Evolutionary conservation across 345 rosid species (phyloP).

Genomic region (Citropsis articulata): DNA sequence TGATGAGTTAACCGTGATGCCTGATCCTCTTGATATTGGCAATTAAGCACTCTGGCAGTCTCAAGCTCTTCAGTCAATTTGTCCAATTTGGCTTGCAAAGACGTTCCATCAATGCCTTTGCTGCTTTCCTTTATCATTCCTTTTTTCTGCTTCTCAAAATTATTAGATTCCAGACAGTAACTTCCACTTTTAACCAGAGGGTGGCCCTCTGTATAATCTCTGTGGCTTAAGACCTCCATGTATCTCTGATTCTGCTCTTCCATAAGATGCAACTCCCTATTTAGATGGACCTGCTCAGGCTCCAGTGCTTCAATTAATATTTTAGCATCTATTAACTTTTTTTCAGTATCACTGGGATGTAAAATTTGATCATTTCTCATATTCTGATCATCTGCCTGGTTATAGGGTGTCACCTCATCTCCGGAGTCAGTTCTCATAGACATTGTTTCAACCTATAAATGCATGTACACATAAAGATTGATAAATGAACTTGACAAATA

Average conservation of each 20-base stretch:
- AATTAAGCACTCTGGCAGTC: constrained; percentile 50
- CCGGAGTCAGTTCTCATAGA: constrained; percentile 39
- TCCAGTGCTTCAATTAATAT: constrained; percentile 36
- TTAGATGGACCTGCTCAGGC: constrained; percentile 35
- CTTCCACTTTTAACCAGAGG: constrained; percentile 25
- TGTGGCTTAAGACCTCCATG: constrained; percentile 35
- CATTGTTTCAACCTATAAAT: constrained; percentile 51
- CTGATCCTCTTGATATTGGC: constrained; percentile 52
- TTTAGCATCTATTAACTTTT: constrained; percentile 41
- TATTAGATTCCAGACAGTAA: constrained; percentile 23
- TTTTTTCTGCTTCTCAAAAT: constrained; percentile 23
- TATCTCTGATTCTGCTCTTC: constrained; percentile 45
- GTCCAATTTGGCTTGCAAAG: constrained; percentile 48
- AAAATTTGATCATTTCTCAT: constrained; percentile 23
- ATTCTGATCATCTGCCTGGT: constrained; percentile 35
- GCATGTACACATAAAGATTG: background rate
- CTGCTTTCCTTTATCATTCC: constrained; percentile 19
- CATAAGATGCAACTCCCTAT: constrained; percentile 39
- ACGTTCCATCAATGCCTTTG: constrained; percentile 29
- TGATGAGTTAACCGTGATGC: constrained; percentile 52
- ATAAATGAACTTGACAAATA: background rate
- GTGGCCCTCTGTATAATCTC: constrained; percentile 32
- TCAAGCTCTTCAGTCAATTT: constrained; percentile 58
- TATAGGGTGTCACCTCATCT: constrained; percentile 37
- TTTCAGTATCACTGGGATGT: constrained; percentile 25